These are phyloP conservation scores for Atalantia buxifolia DNA, from an alignment of 345 rosid genomes.

Conservation along the genomic window DNA sequence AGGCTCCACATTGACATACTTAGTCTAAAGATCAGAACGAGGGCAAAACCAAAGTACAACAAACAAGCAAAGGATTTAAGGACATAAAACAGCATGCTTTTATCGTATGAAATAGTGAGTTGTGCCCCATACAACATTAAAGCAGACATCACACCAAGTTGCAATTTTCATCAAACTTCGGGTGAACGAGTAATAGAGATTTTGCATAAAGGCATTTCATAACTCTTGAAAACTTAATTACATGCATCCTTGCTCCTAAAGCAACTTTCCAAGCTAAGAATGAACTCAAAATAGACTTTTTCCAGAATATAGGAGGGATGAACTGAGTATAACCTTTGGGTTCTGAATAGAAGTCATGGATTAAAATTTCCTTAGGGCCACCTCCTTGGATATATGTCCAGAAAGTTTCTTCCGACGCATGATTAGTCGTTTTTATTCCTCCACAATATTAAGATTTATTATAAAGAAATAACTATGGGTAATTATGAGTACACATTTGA, in stretches of 20 bases:
- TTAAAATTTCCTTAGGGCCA: neutral
- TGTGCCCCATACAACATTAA: neutral
- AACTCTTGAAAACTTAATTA: neutral
- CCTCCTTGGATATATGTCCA: too few relatives aligned
- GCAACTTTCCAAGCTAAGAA: neutral
- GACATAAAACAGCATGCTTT: neutral
- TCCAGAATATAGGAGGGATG: neutral
- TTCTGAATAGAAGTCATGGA: neutral
- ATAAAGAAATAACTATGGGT: too few relatives aligned
- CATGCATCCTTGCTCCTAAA: neutral
- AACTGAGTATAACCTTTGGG: neutral
- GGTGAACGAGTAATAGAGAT: too few relatives aligned
- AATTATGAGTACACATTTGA: too few relatives aligned
- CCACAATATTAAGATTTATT: too few relatives aligned
- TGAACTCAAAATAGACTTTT: neutral
- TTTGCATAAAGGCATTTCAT: neutral
- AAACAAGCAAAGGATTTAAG: neutral
- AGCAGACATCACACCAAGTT: neutral
- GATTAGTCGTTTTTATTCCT: too few relatives aligned
- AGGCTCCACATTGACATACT: neutral
- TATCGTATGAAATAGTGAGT: neutral
- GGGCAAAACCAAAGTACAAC: neutral
- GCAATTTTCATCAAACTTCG: neutral
- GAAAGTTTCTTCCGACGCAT: accelerated
- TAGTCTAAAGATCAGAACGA: neutral